Evolutionary conservation across 352 stramenopile genomes (phyloP), one percentile per base, ranked within the genome.

Genomic region (Phytophthora cryptogea): DNA sequence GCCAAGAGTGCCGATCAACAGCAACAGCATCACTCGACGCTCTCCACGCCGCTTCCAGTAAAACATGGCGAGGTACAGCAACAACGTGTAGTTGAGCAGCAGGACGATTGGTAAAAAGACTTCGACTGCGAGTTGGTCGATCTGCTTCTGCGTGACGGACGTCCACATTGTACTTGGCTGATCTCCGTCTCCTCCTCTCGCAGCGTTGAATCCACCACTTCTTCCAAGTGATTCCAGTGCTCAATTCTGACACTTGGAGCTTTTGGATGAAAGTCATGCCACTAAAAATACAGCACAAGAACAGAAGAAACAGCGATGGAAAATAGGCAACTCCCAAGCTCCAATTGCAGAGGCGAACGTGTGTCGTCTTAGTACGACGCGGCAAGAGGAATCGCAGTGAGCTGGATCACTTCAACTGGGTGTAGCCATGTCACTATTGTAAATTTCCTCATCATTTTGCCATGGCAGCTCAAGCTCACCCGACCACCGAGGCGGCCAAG

Each of bases 61-160:
- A 39, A 79, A 61, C 2, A 33, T 37, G 2, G 60, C 1, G 10
- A 83, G 64, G 44, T 83, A 83, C 40, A 72, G 51, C 30, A 83
- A 57, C n/a, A 81, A 46, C 7, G 72, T 59, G 37, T 68, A 82
- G 61, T 78, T 78, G 17, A 80, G 54, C 11, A 85, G 20, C 32
- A 85, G 58, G 37, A 65, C 53, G 7, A 82, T 17, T 9, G 75
- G 75, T 23, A 76, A 37, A 45, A 72, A 66, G 27, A 54, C 52
- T 39, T 72, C 36, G 13, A 57, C 2, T n/a, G 59, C 54, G 2
- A 54, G 13, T 20, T 14, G 8, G 36, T 68, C 36, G 17, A 74
- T 71, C 37, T 70, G 40, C 7, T 56, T 41, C 6, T 70, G 61
- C 2, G 66, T 71, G 40, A 73, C 58, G 4, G 54, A 65, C 39